Conservation (phyloP, 1,284 basidiomycete species). For the Trametes pubescens region DNA sequence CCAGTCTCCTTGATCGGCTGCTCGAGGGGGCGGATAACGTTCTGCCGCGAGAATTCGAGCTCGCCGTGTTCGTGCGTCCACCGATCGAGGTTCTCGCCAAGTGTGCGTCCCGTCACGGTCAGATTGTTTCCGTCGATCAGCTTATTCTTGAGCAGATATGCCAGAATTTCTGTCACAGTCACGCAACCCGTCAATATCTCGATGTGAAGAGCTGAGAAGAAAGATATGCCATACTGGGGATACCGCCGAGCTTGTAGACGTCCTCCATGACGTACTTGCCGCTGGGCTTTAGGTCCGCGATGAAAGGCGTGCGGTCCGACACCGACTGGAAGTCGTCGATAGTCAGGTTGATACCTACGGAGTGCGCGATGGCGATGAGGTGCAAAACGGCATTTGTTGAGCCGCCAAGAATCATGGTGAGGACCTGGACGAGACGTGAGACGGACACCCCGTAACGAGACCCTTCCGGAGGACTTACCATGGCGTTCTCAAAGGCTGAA, state of each 20-base stretch:
- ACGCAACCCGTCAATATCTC: conserved; percentile 3
- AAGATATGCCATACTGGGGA: conserved; percentile 68
- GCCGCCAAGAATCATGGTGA: conserved; percentile 94
- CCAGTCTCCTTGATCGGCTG: conserved; percentile 91
- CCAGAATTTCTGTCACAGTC: conserved; percentile 72
- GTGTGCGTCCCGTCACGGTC: conserved; percentile 88
- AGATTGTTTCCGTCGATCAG: conserved; percentile 86
- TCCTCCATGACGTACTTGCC: conserved; percentile 94
- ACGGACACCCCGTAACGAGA: conserved; percentile 18
- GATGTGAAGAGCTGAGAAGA: neutral
- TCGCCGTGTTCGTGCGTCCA: conserved; percentile 85
- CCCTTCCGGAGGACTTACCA: conserved; percentile 58
- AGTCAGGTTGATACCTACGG: conserved; percentile 82
- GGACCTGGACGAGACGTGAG: conserved; percentile 57
- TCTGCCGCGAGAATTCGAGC: conserved; percentile 72
- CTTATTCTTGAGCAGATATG: conserved; percentile 83
- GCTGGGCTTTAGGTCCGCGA: conserved; percentile 91
- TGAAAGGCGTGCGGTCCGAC: conserved; percentile 86
- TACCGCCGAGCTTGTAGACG: conserved; percentile 88
- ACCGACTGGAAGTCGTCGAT: conserved; percentile 90
- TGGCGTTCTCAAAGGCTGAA: conserved; percentile 95
- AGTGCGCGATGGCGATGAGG: conserved; percentile 90
- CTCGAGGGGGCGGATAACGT: conserved; percentile 85
- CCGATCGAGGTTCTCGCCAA: conserved; percentile 88
- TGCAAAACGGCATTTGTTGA: conserved; percentile 95